These are phyloP conservation scores for Arabis alpina DNA, from an alignment of 345 rosid species.

Conservation along the genomic window DNA sequence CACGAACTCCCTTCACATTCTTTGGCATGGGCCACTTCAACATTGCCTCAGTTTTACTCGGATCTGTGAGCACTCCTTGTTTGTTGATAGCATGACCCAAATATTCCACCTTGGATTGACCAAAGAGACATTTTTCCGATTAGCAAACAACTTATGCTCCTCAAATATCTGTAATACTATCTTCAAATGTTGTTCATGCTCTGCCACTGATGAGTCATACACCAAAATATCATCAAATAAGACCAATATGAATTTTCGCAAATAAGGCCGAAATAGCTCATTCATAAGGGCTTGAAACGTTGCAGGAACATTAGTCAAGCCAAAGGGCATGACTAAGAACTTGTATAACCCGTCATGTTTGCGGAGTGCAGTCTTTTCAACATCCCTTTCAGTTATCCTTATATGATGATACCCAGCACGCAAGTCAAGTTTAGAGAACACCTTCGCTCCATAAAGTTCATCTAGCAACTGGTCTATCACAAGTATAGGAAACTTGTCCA, in stretches of 20 bases:
- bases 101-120: not conserved
- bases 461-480: not conserved
- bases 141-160: not conserved
- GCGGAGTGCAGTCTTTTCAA: not conserved
- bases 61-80: not conserved
- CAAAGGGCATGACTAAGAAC: not conserved
- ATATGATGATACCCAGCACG: not conserved
- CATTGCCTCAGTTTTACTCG: not conserved
- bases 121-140: not conserved
- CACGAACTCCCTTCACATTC: not conserved
- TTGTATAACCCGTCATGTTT: not conserved
- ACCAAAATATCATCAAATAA: not conserved
- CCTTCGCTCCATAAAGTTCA: not conserved
- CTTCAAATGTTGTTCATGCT: not conserved
- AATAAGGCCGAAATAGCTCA: not conserved
- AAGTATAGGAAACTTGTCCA: not conserved
- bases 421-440: not conserved
- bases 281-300: not conserved
- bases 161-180: not conserved
- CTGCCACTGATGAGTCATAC: not conserved
- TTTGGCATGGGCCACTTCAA: fast-evolving
- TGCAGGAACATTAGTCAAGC: not conserved
- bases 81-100: not conserved
- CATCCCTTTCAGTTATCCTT: not conserved
- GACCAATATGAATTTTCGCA: not conserved